Conservation (phyloP, 176 grass and related monocot species). For the Oryza longistaminata region DNA sequence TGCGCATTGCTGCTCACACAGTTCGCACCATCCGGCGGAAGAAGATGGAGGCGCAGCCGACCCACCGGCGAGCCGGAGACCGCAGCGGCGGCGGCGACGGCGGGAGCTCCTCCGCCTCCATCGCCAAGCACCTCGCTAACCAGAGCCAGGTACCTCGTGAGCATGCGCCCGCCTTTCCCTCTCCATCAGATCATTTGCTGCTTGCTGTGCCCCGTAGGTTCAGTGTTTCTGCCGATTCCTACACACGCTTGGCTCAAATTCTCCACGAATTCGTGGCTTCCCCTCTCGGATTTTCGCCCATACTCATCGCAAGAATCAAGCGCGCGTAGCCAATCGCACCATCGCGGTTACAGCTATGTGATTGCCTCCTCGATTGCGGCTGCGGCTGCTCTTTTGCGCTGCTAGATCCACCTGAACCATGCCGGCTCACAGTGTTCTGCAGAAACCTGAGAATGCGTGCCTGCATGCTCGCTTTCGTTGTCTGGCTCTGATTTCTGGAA, state of each 20-base stretch:
- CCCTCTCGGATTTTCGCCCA: background rate
- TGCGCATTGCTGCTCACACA: too few species aligned
- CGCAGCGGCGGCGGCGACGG: background rate
- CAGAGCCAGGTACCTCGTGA: constrained; percentile 31
- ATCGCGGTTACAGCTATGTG: background rate
- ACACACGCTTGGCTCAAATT: background rate
- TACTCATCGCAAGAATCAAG: background rate
- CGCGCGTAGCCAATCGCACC: background rate
- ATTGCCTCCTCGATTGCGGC: background rate
- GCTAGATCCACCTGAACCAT: background rate
- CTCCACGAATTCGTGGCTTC: background rate
- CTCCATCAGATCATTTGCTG: background rate
- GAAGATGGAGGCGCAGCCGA: constrained; percentile 30
- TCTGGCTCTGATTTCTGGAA: background rate
- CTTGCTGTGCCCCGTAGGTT: background rate
- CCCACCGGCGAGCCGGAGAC: constrained; percentile 19
- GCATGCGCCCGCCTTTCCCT: background rate
- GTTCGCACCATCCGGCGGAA: background rate
- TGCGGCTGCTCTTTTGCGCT: background rate
- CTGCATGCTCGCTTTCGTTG: background rate
- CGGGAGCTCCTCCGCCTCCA: constrained; percentile 5
- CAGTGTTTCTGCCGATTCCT: background rate
- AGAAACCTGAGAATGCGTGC: background rate
- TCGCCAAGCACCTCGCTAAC: constrained; percentile 29
- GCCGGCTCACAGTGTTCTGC: background rate